Base-by-base conservation (phyloP, 805 yeast genomes). In the Pichia sporocuriosa region DNA sequence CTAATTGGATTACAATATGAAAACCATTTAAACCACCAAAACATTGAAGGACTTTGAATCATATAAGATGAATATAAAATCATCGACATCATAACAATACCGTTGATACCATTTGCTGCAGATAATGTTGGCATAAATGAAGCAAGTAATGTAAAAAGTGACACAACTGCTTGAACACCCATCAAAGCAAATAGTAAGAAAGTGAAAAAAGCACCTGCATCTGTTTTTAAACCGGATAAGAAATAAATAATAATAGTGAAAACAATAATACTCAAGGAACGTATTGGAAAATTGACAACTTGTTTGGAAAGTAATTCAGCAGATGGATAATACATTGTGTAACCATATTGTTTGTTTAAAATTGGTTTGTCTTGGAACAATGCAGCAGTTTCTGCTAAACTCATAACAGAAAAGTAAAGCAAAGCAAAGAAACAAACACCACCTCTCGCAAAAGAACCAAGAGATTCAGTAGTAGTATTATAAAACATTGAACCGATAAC, bases 291-390 rank as follows among this genome's bases (percentile, higher is more conserved):
- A 52, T 75, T 79, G 33, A 79, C 69, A 25, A 79, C 53, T 49
- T 75, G 72, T 44, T 69, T 69, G 10, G 81, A 75, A 31, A 80
- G 46, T 8, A 81, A 72, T 58, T 79, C 84, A 21, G 83, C 82
- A 19, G 84, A 71, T n/a, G 79, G 77, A 45, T 79, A 73, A 56
- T 75, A 78, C 63, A 80, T 64, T n/a, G 81, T 75, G 50, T 75
- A 79, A 23, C 78, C 70, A 53, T 72, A 73, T 53, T 80, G 87
- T 56, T 79, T 80, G 50, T 75, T 77, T 43, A 78, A 67, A 51
- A 79, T 77, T 24, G 81, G 77, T 63, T 83, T 75, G 42, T 73
- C 73, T 44, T 73, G 74, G 51, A 76, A 80, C 42, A 79, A 63
- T 10, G 73, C 60, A 53, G 79, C 68, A 44, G 79, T 74, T 61